A percentile compares a stretch with the other conserved stretches of the same genome.
These are phyloP conservation scores for Chrysoporthe puriensis DNA, from an alignment of 2,329 filamentous ascomycete genomes.

Conservation along the genomic window DNA sequence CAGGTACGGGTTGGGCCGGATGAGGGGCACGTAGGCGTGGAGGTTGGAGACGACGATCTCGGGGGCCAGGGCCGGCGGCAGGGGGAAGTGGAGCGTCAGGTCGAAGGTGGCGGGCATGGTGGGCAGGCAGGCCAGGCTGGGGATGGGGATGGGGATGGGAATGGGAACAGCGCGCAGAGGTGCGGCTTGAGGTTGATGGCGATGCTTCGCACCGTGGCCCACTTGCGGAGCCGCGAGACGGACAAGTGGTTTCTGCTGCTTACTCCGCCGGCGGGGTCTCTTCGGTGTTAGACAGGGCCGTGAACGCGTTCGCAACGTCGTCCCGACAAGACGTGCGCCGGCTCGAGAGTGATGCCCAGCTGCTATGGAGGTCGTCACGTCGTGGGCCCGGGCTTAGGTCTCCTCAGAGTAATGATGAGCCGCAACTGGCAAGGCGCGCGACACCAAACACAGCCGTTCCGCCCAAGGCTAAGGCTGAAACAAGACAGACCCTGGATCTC, in stretches of 20 bases:
- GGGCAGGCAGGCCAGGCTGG: neutral
- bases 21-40: constrained; percentile 27
- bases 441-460: neutral
- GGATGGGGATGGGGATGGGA: neutral
- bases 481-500: no score
- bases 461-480: neutral
- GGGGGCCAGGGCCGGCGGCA: constrained; percentile 46
- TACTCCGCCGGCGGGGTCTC: neutral
- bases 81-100: constrained; percentile 45
- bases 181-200: neutral
- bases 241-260: neutral
- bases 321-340: no score
- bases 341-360: no score
- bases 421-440: neutral
- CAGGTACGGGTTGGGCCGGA: constrained; percentile 28
- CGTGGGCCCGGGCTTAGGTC: no score
- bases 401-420: neutral
- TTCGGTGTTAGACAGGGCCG: neutral
- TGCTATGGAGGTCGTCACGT: no score
- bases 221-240: neutral
- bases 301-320: neutral
- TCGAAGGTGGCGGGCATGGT: constrained; percentile 40
- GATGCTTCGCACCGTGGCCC: neutral
- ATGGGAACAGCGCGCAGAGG: neutral
- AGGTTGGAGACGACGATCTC: constrained; percentile 43